phyloP scores from a whole-genome alignment of 495 filamentous ascomycete genomes.

The Rhypophila decipiens region DNA sequence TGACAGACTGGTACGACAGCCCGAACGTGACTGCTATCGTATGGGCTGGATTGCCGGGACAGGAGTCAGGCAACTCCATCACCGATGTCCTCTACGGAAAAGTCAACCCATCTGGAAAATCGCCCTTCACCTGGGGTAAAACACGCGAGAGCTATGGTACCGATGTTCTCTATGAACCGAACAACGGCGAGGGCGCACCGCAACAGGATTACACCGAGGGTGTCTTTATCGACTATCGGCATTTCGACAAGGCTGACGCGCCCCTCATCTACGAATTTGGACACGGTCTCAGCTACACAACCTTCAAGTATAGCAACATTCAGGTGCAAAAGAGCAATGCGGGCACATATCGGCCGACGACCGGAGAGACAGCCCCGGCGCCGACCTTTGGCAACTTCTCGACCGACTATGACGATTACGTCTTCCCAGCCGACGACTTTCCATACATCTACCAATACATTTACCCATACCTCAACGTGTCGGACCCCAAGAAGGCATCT shows the following conservation, averaged over 20 bases:
- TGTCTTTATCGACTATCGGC: constrained; percentile 89
- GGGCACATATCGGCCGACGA: constrained; percentile 57
- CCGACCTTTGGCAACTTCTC: constrained; percentile 63
- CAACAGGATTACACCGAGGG: constrained; percentile 83
- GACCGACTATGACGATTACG: constrained; percentile 58
- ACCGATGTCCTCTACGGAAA: constrained; percentile 86
- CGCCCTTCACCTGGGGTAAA: constrained; percentile 83
- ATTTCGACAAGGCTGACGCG: constrained; percentile 70
- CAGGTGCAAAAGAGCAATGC: constrained; percentile 47
- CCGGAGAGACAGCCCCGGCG: constrained; percentile 59
- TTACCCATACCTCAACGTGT: constrained; percentile 86
- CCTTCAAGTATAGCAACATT: constrained; percentile 72
- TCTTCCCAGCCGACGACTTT: constrained; percentile 63
- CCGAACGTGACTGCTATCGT: constrained; percentile 92
- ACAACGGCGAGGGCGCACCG: constrained; percentile 62
- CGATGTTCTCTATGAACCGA: constrained; percentile 67
- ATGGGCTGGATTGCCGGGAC: constrained; percentile 88
- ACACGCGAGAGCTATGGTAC: constrained; percentile 67
- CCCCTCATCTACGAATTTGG: constrained; percentile 88
- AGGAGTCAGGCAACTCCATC: constrained; percentile 88
- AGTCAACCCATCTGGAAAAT: constrained; percentile 78
- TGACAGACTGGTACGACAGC: constrained; percentile 70
- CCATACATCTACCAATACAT: constrained; percentile 54
- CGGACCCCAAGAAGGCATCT: constrained; percentile 53
- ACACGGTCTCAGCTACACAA: constrained; percentile 84